These are phyloP conservation scores for Gentiana dahurica DNA, from an alignment of 257 asterid species.

Conservation along the genomic window DNA sequence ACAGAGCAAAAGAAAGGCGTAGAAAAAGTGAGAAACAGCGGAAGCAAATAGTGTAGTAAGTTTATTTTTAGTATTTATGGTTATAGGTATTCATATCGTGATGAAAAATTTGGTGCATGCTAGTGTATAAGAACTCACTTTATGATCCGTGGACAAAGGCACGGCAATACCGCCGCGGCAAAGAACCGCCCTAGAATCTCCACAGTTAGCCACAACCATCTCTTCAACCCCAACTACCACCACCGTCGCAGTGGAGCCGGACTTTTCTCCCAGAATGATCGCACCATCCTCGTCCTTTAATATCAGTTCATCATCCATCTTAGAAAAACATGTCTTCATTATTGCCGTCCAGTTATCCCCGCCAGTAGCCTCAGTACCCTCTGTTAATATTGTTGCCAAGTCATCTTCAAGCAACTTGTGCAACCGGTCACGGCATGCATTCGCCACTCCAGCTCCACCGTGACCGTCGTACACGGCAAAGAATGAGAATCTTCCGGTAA, in stretches of 20 bases:
- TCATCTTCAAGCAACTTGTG: constrained; percentile 27
- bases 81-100: too few species aligned
- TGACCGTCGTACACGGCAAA: constrained; percentile 52
- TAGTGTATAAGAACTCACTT: constrained; percentile 18
- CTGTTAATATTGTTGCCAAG: not conserved
- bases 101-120: too few species aligned
- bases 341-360: constrained; percentile 33
- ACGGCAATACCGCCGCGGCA: constrained; percentile 29
- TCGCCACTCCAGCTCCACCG: constrained; percentile 35
- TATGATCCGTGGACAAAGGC: constrained; percentile 37
- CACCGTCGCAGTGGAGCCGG: constrained; percentile 50
- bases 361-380: not conserved
- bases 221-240: constrained; percentile 39
- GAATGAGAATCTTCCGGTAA: constrained; percentile 26
- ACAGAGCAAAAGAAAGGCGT: too few species aligned
- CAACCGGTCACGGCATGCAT: constrained; percentile 31
- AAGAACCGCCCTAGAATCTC: constrained; percentile 62
- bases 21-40: too few species aligned
- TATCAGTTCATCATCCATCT: constrained; percentile 33
- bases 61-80: too few species aligned
- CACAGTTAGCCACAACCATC: constrained; percentile 56
- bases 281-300: not conserved
- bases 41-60: too few species aligned
- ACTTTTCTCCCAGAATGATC: constrained; percentile 1
- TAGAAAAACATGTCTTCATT: constrained; percentile 26